Evolutionary conservation across 2,329 filamentous ascomycete species (phyloP).

Genomic region (Bipolaris bicolor): DNA sequence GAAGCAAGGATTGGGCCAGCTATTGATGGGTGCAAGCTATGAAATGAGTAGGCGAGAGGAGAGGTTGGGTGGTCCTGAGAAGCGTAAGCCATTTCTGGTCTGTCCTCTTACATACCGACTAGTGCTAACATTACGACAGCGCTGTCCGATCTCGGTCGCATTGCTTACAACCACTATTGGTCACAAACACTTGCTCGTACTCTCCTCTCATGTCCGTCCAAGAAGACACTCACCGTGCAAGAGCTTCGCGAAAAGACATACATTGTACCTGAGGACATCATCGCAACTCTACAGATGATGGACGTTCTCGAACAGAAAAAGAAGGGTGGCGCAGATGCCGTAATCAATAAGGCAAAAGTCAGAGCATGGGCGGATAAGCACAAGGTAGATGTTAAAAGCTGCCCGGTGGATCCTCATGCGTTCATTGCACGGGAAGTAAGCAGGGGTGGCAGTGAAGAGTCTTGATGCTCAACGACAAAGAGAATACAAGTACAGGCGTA

Average conservation of each 20-base stretch:
- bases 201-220: slow-evolving; percentile 54
- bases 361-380: slow-evolving; percentile 70
- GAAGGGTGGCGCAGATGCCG: slow-evolving; percentile 57
- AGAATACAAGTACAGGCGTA: background rate
- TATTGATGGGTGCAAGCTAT: slow-evolving; percentile 93
- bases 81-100: slow-evolving; percentile 57
- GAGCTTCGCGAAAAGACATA: slow-evolving; percentile 79
- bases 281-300: slow-evolving; percentile 81
- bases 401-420: slow-evolving; percentile 71
- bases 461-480: background rate
- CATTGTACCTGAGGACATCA: slow-evolving; percentile 84
- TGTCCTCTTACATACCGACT: background rate
- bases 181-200: slow-evolving; percentile 79
- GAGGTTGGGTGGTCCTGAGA: slow-evolving; percentile 88
- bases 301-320: slow-evolving; percentile 64
- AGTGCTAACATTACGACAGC: slow-evolving; percentile 50
- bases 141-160: slow-evolving; percentile 81
- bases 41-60: slow-evolving; percentile 85
- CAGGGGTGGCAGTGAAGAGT: slow-evolving; percentile 35
- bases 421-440: slow-evolving; percentile 67
- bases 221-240: slow-evolving; percentile 66
- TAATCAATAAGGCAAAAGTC: slow-evolving; percentile 65
- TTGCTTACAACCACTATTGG: slow-evolving; percentile 87
- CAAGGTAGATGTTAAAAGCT: slow-evolving; percentile 65
- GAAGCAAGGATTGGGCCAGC: slow-evolving; percentile 81